Evolutionary conservation across 176 grass and related monocot species (phyloP), one percentile per base, ranked within the genome.

Genomic region (Secale cereale): DNA sequence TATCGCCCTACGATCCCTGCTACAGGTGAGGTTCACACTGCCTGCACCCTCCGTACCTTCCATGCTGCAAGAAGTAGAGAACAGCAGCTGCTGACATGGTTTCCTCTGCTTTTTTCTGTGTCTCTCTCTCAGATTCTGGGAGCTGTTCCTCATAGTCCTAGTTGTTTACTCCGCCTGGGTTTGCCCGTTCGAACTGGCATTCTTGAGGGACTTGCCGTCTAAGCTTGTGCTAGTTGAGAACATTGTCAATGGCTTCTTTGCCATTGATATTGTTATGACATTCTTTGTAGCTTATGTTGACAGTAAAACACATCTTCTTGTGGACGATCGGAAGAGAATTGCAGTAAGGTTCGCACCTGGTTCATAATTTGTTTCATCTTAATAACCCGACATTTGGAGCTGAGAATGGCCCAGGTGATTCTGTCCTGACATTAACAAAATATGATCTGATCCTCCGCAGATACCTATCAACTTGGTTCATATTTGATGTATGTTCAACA

Each of bases 121-220:
- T 54, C 48, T 52, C 48, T 76, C 76, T 88, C 76, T 88, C 93
- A 98, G 96, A 94, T 92, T 79, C 32, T 98, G 96, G 96, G 88
- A 95, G 85, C 81, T 95, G 66, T 95, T 95, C 80, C 89, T 98
- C 54, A 94, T 82, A 81, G 17, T 91, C 63, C 83, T 98, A 59
- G 96, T 98, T 22, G 86, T 98, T 90, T 95, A 95, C 78, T 98
- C 91, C 3, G 91, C 93, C 54, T 98, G 96, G 92, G 87, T 94
- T 65, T 98, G 96, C 74, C 96, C 93, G 0, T 98, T 98, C 17
- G 96, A 98, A 88, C 81, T 98, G 70, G 91, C 91, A 92, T 98
- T 98, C 89, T 66, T 95, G 69, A 92, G 89, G 89, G 71, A 90
- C 33, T 59, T 98, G 22, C 83, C 93, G 16, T 63, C 57, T 33